Conservation (phyloP, 1,284 basidiomycete species). For the Ustilago xerochloae region DNA sequence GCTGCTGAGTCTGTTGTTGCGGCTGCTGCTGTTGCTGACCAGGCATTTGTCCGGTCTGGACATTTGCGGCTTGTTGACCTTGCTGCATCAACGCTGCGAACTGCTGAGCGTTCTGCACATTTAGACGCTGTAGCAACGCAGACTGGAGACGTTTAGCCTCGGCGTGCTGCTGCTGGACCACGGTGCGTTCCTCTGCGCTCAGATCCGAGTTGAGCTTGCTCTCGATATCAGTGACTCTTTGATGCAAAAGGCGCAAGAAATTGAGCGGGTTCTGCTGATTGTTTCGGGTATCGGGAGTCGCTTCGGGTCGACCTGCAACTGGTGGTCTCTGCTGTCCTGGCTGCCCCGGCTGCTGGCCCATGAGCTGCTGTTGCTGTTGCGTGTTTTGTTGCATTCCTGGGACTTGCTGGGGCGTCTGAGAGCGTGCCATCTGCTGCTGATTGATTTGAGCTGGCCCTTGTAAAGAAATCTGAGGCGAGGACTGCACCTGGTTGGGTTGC, state of each 20-base stretch:
- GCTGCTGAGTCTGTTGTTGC: constrained; percentile 10
- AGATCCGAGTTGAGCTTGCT: constrained; percentile 50
- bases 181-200: constrained; percentile 47
- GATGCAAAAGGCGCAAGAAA: constrained; percentile 55
- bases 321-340: constrained; percentile 33
- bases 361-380: constrained; percentile 29
- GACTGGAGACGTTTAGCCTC: constrained; percentile 50
- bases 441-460: constrained; percentile 21
- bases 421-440: constrained; percentile 33
- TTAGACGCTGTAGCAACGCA: constrained; percentile 47
- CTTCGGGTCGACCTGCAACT: constrained; percentile 16
- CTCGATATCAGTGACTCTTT: constrained; percentile 55
- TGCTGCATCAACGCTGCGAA: constrained; percentile 41
- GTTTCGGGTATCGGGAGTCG: constrained; percentile 14
- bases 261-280: constrained; percentile 49
- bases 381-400: constrained; percentile 21
- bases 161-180: constrained; percentile 45
- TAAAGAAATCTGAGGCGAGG: constrained; percentile 27
- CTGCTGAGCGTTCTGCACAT: constrained; percentile 41
- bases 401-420: constrained; percentile 22
- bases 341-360: constrained; percentile 35
- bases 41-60: too few relatives aligned
- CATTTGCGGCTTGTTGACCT: too few relatives aligned
- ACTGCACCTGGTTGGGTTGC: constrained; percentile 21
- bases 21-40: constrained; percentile 18